Base-by-base conservation (phyloP, 208 protist genomes). In the Novymonas esmeraldas region DNA sequence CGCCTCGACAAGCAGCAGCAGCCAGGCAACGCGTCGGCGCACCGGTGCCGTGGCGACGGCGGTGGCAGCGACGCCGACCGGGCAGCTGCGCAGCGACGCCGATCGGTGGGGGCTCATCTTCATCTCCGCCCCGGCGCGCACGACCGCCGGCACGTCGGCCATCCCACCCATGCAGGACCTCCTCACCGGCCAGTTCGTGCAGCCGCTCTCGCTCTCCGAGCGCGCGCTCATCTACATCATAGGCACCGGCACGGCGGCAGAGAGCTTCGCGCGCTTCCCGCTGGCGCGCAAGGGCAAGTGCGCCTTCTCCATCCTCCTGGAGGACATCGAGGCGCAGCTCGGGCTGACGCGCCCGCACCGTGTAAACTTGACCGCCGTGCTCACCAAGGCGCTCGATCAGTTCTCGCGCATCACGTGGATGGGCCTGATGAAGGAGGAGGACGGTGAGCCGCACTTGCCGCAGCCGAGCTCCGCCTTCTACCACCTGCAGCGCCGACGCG, bases 391-490 rank as follows among this genome's bases (percentile, higher is more conserved):
- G 10, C 58, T 96, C 36, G 84, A 96, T 72, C 57, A 63, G 57
- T 96, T 96, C 72, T 93, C 88, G 18, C 91, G 91, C 54, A 76
- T 88, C 45, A 96, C 91, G 50, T 96, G 91, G 88, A 89, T 94
- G 76, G 79, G 82, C 2, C 73, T 96, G 29, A 91, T 96, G 88
- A 75, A 84, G 71, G 79, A 69, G 45, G 87, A 96, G 69, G 81
- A 75, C n/a, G 84, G 84, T 20, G 68, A 80, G 67, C 64, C 78
- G 60, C 87, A 78, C 48, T 76, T 76, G 34, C 86, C 88, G 48
- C 78, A 82, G 29, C 63, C 79, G 38, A 49, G 71, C 38, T 70
- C 52, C 9, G 75, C 68, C 41, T 96, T 96, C 64, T 81, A 80
- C 33, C 74, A 60, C 13, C 76, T 93, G 28, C 79, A 92, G 75